Percentiles rank a stretch among this genome's conserved stretches.
Conservation (phyloP, 345 rosid species). For the Anacardium occidentale region DNA sequence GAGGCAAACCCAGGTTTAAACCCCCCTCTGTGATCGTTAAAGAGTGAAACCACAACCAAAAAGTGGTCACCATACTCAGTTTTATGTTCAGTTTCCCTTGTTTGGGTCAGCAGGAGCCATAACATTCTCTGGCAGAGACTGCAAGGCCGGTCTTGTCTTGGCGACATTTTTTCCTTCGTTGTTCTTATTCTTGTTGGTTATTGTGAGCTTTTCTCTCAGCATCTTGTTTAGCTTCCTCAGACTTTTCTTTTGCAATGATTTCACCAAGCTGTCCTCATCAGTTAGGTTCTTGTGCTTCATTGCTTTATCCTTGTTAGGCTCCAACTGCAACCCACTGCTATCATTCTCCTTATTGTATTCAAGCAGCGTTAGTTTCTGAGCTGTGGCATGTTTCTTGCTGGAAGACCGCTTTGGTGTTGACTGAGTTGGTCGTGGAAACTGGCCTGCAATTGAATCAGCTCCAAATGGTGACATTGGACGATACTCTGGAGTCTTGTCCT, state of each 20-base stretch:
- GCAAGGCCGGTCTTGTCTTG: constrained; percentile 36
- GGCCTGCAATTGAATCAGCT: constrained; percentile 32
- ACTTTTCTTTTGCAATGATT: constrained; percentile 31
- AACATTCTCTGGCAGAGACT: constrained; percentile 28
- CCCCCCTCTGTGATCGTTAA: background rate
- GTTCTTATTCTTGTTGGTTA: constrained; percentile 21
- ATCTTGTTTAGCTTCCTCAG: constrained; percentile 45
- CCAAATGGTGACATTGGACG: constrained; percentile 21
- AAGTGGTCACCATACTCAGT: background rate
- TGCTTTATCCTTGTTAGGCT: constrained; percentile 16
- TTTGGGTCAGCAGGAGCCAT: constrained; percentile 18
- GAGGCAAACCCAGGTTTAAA: constrained; percentile 8
- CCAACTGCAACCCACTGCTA: constrained; percentile 18
- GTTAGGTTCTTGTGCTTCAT: constrained; percentile 20
- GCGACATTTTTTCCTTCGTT: constrained; percentile 1
- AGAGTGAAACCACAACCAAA: background rate
- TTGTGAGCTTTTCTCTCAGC: constrained; percentile 34
- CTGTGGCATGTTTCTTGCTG: constrained; percentile 30
- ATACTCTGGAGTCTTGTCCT: background rate
- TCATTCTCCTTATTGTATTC: constrained; percentile 41
- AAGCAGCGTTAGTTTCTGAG: constrained; percentile 12
- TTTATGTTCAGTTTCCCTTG: background rate
- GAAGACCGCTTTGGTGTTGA: constrained; percentile 28
- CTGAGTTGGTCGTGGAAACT: constrained; percentile 24
- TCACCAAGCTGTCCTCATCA: constrained; percentile 22